Base-by-base conservation (phyloP, 1,284 basidiomycete genomes). In the Ustilago lituana region DNA sequence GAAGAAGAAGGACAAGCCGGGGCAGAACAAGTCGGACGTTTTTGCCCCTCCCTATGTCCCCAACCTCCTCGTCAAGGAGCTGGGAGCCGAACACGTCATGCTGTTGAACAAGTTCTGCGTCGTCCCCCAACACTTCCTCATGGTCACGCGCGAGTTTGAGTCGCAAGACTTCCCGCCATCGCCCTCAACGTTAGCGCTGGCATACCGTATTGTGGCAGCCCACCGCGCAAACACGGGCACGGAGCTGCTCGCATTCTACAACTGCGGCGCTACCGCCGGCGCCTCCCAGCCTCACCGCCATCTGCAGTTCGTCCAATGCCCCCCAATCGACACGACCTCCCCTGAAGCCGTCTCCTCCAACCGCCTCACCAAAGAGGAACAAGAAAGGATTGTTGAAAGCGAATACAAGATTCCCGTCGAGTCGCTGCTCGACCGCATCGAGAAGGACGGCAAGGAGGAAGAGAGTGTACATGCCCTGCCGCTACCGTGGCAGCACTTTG, bases 41-140 rank as follows among this genome's bases (percentile, higher is more conserved):
- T 82, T 82, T 53, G 74, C 79, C 0, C 79, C 80, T 23, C 80
- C 80, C 2, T 82, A 82, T 41, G 77, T 80, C n/a, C 68, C 76
- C 9, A 74, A 80, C 35, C 56, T 81, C 15, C 61, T 72, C 7
- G 79, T 81, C 22, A 47, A 60, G 29, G 71, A 76, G 33, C 40
- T 74, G 4, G 56, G 52, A 17, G 3, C 24, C 6, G 65, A 80
- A 17, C 70, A 75, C 38, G 70, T 73, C 1, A 36, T 80, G 22
- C 57, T 81, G 57, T 64, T 82, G 14, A 82, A 82, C 69, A 82
- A 82, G 52, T 82, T 70, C 45, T 77, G 74, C 45, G 75, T 82
- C 0, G 66, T 81, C 10, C 78, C 79, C 2, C 50, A 64, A n/a
- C 80, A 82, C 54, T 78, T 76, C 37, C 51, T 82, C 9, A 49